These are phyloP conservation scores for Gamarada debralockiae DNA, from an alignment of 495 filamentous ascomycete species.

Conservation along the genomic window DNA sequence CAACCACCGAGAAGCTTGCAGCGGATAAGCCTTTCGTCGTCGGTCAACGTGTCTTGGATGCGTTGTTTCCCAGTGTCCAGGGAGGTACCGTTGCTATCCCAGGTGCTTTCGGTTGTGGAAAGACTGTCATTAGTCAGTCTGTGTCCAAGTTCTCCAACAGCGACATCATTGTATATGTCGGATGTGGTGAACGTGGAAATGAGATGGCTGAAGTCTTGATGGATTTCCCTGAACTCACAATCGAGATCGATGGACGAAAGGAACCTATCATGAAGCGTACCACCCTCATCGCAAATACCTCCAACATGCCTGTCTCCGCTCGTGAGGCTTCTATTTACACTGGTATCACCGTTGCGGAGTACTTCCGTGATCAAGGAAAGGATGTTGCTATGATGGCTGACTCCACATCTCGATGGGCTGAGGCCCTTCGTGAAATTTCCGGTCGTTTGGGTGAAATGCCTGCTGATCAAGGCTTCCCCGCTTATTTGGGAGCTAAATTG, in stretches of 20 bases:
- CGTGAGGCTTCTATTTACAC: conserved; percentile 99
- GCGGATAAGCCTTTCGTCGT: conserved; percentile 89
- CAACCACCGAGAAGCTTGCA: conserved; percentile 82
- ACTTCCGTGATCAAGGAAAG: conserved; percentile 98
- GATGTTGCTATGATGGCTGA: conserved; percentile 99
- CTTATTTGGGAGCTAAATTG: conserved; percentile 93
- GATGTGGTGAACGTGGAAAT: conserved; percentile 96
- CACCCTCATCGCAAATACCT: conserved; percentile 96
- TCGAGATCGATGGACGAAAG: conserved; percentile 84
- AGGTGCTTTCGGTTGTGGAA: conserved; percentile 97
- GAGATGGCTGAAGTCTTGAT: conserved; percentile 99
- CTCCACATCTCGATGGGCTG: conserved; percentile 97
- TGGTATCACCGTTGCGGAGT: conserved; percentile 92
- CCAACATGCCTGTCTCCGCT: conserved; percentile 99
- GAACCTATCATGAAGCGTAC: conserved; percentile 99
- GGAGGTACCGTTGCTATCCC: conserved; percentile 98
- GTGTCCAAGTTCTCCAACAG: conserved; percentile 99
- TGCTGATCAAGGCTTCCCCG: conserved; percentile 98
- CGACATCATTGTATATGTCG: conserved; percentile 98
- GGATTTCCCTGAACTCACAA: conserved; percentile 97
- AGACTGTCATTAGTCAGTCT: conserved; percentile 97
- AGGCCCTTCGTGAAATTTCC: conserved; percentile 97
- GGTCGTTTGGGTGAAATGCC: conserved; percentile 99
- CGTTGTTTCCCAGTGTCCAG: conserved; percentile 96
- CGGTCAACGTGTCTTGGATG: conserved; percentile 92